Percentiles rank a stretch among this genome's conserved stretches.
Evolutionary conservation across 768 basidiomycete genomes (phyloP).

Genomic region (Lactarius pseudohatsudake): DNA sequence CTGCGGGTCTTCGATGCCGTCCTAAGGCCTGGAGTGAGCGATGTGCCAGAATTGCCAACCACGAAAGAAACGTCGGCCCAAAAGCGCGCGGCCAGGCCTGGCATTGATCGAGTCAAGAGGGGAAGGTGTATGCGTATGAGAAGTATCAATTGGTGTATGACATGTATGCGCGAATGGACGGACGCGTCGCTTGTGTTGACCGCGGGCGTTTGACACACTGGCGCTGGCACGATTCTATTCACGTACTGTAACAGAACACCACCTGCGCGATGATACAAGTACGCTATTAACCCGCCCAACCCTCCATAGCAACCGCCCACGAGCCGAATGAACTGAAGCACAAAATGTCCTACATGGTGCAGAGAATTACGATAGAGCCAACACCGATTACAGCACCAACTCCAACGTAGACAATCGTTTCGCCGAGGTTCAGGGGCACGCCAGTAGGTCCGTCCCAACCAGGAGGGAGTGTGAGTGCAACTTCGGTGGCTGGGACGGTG

Average conservation of each 20-base stretch:
- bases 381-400: conserved; percentile 49
- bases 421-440: conserved; percentile 44
- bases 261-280: background rate
- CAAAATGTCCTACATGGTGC: conserved; percentile 43
- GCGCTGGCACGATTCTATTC: background rate
- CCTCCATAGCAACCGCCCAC: conserved; percentile 7
- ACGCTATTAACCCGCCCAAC: background rate
- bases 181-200: background rate
- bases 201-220: background rate
- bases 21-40: background rate
- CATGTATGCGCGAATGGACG: too few relatives aligned
- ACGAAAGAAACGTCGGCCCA: conserved; percentile 22
- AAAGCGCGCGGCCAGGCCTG: conserved; percentile 18
- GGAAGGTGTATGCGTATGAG: background rate
- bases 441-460: conserved; percentile 64
- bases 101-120: background rate
- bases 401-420: conserved; percentile 46
- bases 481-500: conserved; percentile 41
- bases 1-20: background rate
- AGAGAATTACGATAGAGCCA: conserved; percentile 51
- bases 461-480: conserved; percentile 46
- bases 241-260: background rate
- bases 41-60: conserved; percentile 13
- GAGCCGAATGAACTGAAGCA: background rate
- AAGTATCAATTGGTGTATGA: background rate